Evolutionary conservation across 2,329 filamentous ascomycete species (phyloP), one percentile per base, ranked within the genome.

Genomic region (Diaporthe helianthi): DNA sequence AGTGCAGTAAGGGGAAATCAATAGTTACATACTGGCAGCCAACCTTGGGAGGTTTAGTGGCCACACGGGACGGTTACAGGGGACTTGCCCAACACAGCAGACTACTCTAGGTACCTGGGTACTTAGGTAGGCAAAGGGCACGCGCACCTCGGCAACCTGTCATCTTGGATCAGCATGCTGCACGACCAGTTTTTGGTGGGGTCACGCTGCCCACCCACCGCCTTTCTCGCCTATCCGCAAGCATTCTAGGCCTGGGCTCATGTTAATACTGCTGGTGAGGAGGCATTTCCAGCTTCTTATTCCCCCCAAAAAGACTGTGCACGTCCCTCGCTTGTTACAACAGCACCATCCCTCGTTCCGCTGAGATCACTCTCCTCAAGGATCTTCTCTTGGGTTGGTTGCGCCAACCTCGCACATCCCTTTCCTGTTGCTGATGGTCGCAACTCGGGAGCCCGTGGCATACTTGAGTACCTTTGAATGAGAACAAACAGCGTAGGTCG

Each of bases 141-240:
- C 63, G 63, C 63, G 63, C 63, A 49, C 64, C 64, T 66, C 64
- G 64, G 64, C 64, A 54, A 66, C 51, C 44, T 49, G 58, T 63
- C 58, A 49, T 63, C 58, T 49, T 24, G 29, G 58, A 63, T 19
- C 58, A 63, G 58, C 58, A 26, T 44, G 41, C 58, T 63, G 58
- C 58, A 13, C 41, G 9, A n/a, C 52, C n/a, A 33, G 38, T 29
- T 66, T 65, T 55, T 54, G 51, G 64, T 55, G 51, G 64, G 64
- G 64, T 66, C 64, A 66, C 64, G 38, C 47, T 54, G 52, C 64
- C 49, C 36, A 66, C 64, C 64, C 64, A 66, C 64, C 64, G 38
- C 64, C 53, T 58, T 66, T 55, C 38, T 63, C 58, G 29, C 44
- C 41, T 44, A 47, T 44, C 58, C 58, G 58, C 13, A 19, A 26